phyloP scores from a whole-genome alignment of 306 rosid species.

The Canavalia ensiformis region DNA sequence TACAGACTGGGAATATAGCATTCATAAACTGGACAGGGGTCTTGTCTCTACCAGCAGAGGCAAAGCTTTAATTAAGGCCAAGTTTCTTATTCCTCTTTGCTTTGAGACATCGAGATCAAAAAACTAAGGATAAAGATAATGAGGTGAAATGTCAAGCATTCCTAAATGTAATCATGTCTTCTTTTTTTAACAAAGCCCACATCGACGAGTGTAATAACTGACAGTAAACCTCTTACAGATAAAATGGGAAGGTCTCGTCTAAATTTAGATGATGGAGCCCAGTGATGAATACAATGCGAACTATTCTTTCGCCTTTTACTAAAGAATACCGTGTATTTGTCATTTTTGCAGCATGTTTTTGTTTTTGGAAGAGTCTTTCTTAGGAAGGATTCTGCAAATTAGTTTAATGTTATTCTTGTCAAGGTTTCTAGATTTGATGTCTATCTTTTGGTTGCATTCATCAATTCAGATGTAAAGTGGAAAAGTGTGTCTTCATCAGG shows the following conservation, averaged over 20 bases:
- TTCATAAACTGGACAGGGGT: too few relatives aligned
- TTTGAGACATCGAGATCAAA: background rate
- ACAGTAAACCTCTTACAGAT: background rate
- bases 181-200: background rate
- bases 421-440: too few relatives aligned
- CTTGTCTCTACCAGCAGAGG: background rate
- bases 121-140: background rate
- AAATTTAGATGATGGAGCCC: background rate
- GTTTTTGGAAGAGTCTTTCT: background rate
- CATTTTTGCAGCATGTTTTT: conserved; percentile 20
- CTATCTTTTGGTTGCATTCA: too few relatives aligned
- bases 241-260: background rate
- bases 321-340: conserved; percentile 54
- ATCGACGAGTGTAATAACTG: background rate
- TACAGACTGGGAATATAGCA: too few relatives aligned
- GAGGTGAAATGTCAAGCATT: background rate
- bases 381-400: background rate
- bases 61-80: background rate
- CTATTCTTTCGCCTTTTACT: conserved; percentile 63
- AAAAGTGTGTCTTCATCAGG: too few relatives aligned
- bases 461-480: too few relatives aligned
- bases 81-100: background rate
- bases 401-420: background rate
- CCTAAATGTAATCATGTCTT: background rate
- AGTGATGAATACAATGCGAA: conserved; percentile 54